Evolutionary conservation across 441 rosid genomes (phyloP), one percentile per base, ranked within the genome.

Genomic region (Jatropha podagrica): DNA sequence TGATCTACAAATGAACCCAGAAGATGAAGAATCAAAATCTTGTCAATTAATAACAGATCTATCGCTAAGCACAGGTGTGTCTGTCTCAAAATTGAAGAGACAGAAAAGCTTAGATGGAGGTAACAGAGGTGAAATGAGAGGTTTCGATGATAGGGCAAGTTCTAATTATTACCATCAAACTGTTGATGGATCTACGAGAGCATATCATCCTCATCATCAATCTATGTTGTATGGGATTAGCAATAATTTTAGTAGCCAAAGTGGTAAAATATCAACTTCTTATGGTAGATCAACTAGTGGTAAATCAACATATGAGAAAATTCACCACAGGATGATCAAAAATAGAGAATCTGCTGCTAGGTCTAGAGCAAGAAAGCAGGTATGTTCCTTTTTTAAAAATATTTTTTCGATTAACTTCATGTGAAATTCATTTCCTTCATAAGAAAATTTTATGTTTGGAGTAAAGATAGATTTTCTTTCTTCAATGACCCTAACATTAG

Each of bases 261-360:
- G 11, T 17, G 44, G 65, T 14, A 11, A 37, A 3, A 41, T 41
- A 74, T 42, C 17, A 51, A 26, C 32, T 56, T 2, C 17, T 59
- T 49, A 37, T 68, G 26, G 41, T 20, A 63, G 26, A 70, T 10
- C 61, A 37, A 20, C 9, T 26, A 68, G 12, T 9, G 12, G 13
- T 3, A 23, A 32, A n/a, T 51, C 78, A 37, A 14, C 40, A 44
- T 68, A 52, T 62, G 70, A 70, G 17, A 76, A 76, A 63, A 41
- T 76, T 46, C 75, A 20, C 9, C 55, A 41, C 7, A 63, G 75
- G 40, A 71, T 76, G 71, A 70, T 71, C 3, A 64, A 64, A 56
- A 76, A 71, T 42, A 26, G 79, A 63, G 75, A 71, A 71, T 71
- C 79, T 23, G 79, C 79, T 70, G 75, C 79, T 44, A 70, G 75